Evolutionary conservation across 805 yeast species (phyloP).

Genomic region (Candida jianshihensis): DNA sequence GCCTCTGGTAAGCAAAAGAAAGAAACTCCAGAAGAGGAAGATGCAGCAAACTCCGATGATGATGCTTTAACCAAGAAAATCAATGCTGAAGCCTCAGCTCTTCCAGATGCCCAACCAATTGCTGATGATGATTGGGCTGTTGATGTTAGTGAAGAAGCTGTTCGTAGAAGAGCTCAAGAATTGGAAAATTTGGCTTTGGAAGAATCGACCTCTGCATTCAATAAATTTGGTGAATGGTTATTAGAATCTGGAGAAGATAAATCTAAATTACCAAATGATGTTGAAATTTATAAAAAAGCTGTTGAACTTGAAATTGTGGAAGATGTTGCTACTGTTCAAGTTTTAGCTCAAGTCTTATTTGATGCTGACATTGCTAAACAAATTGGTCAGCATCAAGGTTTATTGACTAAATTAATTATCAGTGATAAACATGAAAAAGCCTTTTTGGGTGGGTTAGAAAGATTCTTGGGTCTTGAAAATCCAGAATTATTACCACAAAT

Average conservation of each 20-base stretch:
- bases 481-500: conserved; percentile 62
- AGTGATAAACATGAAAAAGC: conserved; percentile 73
- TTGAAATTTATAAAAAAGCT: conserved; percentile 89
- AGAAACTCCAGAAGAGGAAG: conserved; percentile 26
- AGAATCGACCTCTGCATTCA: conserved; percentile 41
- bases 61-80: conserved; percentile 72
- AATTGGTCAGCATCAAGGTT: conserved; percentile 71
- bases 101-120: conserved; percentile 54
- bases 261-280: conserved; percentile 65
- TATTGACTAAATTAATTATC: conserved; percentile 70
- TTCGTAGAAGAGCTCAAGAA: conserved; percentile 83
- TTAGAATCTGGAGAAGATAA: conserved; percentile 45
- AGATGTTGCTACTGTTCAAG: conserved; percentile 77
- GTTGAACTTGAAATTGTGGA: conserved; percentile 66
- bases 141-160: conserved; percentile 94
- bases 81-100: conserved; percentile 75
- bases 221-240: conserved; percentile 88
- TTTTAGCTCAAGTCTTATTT: conserved; percentile 84
- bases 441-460: conserved; percentile 91
- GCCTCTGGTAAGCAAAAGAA: conserved; percentile 43
- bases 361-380: conserved; percentile 69
- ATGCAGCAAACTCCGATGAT: conserved; percentile 50
- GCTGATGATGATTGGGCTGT: conserved; percentile 96
- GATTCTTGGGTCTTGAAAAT: conserved; percentile 79
- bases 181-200: conserved; percentile 56